Evolutionary conservation across 441 rosid species (phyloP), one percentile per base, ranked within the genome.

Genomic region (Gossypium lobatum): DNA sequence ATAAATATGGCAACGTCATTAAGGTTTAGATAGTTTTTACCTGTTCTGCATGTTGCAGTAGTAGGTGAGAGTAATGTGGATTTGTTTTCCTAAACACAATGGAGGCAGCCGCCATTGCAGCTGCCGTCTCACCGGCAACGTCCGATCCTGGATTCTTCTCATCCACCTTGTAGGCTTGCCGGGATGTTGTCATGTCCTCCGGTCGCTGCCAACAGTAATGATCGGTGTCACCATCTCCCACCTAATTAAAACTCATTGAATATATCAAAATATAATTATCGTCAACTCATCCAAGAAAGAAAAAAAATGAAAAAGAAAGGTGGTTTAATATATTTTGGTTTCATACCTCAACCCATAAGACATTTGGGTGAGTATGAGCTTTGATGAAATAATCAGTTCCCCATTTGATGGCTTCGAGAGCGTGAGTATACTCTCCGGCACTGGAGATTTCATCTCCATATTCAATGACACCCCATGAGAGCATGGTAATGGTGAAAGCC

Each of bases 191-290:
- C 93, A 89, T 89, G 74, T 89, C 93, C 76, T 89, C 93, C 1
- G 91, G 93, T 16, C 93, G 84, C 69, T 89, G 91, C 93, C 93
- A 89, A 18, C 93, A 87, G 57, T 83, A 84, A 21, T 89, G 93
- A 45, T 89, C 93, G 7, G 90, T 86, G 17, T 83, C 85, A 39
- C 91, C 90, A 42, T 89, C 91, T 9, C 93, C 93, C 23, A 85
- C 88, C 86, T 83, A 16, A 0, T n/a, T 16, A 34, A 34, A 34
- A 2, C 13, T 45, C 25, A 63, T 16, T 16, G 3, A 31, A 34
- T 34, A 55, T 20, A 7, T 14, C 18, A 31, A 5, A 31, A 31
- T 31, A 31, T 5, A 31, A 31, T 7, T 18, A 20, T 8, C 23
- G 6, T 9, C 6, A 57, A 57, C 10, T 21, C n/a, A 58, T 23